phyloP scores from a whole-genome alignment of 371 early-diverging fungal genomes.

The Rhizopus delemar region DNA sequence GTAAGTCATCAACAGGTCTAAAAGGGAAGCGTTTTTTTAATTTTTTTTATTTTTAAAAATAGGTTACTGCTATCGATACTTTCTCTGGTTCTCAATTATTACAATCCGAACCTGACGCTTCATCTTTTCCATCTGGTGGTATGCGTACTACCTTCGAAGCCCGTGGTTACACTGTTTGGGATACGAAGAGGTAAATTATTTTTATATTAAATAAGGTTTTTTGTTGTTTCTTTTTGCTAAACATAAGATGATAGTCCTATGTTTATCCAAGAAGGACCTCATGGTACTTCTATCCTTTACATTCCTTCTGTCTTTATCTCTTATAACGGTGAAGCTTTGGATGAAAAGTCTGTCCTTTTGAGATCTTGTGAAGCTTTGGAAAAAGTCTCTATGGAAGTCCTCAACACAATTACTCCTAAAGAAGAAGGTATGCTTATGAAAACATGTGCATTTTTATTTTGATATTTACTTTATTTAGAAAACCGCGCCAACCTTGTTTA shows the following conservation, averaged over 20 bases:
- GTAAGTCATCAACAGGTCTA: slow-evolving; percentile 25
- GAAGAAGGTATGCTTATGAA: slow-evolving; percentile 41
- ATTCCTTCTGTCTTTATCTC: slow-evolving; percentile 97
- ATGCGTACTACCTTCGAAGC: slow-evolving; percentile 98
- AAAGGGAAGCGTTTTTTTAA: no score
- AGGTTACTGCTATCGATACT: slow-evolving; percentile 85
- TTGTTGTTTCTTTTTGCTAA: no score
- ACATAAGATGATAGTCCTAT: slow-evolving; percentile 69
- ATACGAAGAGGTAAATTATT: slow-evolving; percentile 69
- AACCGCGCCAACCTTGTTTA: slow-evolving; percentile 73
- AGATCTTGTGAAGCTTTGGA: slow-evolving; percentile 87
- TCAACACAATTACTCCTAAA: slow-evolving; percentile 69
- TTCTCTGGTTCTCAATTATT: slow-evolving; percentile 96
- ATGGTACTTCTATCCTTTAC: slow-evolving; percentile 89
- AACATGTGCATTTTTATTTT: no score
- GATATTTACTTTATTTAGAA: neutral
- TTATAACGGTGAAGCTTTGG: slow-evolving; percentile 97
- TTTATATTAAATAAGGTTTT: no score
- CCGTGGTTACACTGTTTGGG: slow-evolving; percentile 99
- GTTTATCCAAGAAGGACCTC: slow-evolving; percentile 92
- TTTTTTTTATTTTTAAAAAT: neutral
- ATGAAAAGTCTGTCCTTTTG: slow-evolving; percentile 96
- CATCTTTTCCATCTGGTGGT: slow-evolving; percentile 98
- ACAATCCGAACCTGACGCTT: slow-evolving; percentile 98
- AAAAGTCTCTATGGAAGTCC: slow-evolving; percentile 75